Base-by-base conservation (phyloP, 768 basidiomycete genomes). In the Pleurotus platypus region DNA sequence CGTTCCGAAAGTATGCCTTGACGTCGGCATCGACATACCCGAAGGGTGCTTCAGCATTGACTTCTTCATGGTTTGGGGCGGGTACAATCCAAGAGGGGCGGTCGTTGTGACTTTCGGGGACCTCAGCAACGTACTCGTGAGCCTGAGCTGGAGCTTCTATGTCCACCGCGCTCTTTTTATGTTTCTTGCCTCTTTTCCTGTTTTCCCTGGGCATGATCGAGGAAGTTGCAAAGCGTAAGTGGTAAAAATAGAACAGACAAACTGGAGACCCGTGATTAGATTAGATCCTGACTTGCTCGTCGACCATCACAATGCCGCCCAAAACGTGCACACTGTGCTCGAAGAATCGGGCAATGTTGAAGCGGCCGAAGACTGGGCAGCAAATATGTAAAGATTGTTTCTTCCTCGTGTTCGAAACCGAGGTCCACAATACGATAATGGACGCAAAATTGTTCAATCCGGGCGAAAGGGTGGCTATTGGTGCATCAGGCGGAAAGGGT, bases 401-500 rank as follows among this genome's bases (percentile, higher is more conserved):
- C 74, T 99, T 93, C 77, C 85, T 85, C 62, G 94, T 98, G 40
- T 99, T 99, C 64, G 97, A 99, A 77, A 96, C 94, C 0, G 97
- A 99, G 69, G 88, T 99, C 26, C 97, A 99, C 75, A 89, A 95
- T 68, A 98, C 97, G 1, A 98, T 98, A 67, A 85, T 78, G 5
- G 81, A 91, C 64, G 83, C 92, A 9, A 76, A 77, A 56, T 77
- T 99, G 3, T 99, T 99, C 78, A 86, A 85, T 66, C 78, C 85
- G 9, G 93, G 95, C 35, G 94, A 99, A 73, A 79, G 84, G 61
- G 94, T 99, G 39, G 97, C 97, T 22, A 98, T 99, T 58, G 97
- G 97, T 30, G 97, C 97, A 54, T 97, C 94, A 53, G 97, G 97
- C 46, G 97, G 97, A 46, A 99, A 99, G 82, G 96, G 96, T 92